phyloP scores from a whole-genome alignment of 2,329 filamentous ascomycete genomes.

The Rutstroemia sydowiana region DNA sequence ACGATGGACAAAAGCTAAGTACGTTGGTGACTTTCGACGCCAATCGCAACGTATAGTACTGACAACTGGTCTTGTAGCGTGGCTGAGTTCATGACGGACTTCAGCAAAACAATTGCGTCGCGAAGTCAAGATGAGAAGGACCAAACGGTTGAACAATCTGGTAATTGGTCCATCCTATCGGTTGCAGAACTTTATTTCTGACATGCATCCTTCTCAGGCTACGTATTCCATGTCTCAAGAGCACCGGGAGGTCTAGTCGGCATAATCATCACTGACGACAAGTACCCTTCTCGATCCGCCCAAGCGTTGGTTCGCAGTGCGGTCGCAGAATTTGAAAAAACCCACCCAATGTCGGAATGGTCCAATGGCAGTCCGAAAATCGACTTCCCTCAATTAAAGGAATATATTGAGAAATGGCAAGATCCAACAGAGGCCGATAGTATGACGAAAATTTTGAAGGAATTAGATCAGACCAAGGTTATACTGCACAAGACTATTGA shows the following conservation, averaged over 20 bases:
- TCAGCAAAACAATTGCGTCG: constrained; percentile 81
- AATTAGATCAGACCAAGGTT: constrained; percentile 96
- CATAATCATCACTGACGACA: constrained; percentile 69
- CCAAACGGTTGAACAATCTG: constrained; percentile 79
- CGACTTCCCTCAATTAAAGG: constrained; percentile 66
- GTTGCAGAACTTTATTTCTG: not conserved
- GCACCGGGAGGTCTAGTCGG: constrained; percentile 68
- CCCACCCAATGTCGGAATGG: constrained; percentile 66
- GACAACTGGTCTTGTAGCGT: constrained; percentile 31
- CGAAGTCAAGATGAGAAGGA: constrained; percentile 72
- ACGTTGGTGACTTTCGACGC: not conserved
- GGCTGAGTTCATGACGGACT: constrained; percentile 71
- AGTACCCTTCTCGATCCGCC: constrained; percentile 71
- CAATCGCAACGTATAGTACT: not conserved
- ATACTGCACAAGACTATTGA: constrained; percentile 96
- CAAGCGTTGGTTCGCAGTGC: constrained; percentile 83
- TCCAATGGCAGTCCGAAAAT: constrained; percentile 46
- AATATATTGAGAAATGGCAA: constrained; percentile 58
- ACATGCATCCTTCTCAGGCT: constrained; percentile 37
- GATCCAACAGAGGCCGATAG: constrained; percentile 84
- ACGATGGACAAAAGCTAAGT: constrained; percentile 7
- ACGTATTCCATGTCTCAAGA: constrained; percentile 72
- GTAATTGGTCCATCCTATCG: constrained; percentile 32
- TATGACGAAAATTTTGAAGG: constrained; percentile 92
- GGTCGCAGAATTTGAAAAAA: constrained; percentile 75